Conservation (phyloP, 495 filamentous ascomycete species). For the Penicillium fimorum region DNA sequence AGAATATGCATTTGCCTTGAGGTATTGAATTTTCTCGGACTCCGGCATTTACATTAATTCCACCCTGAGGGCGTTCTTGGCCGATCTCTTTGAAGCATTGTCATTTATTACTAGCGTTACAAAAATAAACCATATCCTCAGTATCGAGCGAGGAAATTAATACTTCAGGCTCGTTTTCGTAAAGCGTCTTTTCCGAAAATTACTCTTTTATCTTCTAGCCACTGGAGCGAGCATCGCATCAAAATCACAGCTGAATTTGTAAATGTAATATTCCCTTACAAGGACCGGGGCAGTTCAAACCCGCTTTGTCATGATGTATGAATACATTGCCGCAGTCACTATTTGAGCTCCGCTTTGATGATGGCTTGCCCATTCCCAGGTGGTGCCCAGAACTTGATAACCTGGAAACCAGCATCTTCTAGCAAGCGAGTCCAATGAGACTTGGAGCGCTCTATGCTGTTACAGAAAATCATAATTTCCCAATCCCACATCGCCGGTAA, state of each 20-base stretch:
- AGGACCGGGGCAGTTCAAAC: too few species aligned
- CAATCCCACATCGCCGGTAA: slow-evolving; percentile 21
- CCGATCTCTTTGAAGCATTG: background rate
- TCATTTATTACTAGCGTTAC: background rate
- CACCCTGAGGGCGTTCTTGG: background rate
- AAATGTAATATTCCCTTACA: too few species aligned
- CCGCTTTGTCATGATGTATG: too few species aligned
- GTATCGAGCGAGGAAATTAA: too few species aligned
- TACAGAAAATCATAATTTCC: slow-evolving; percentile 26
- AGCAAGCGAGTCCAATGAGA: slow-evolving; percentile 23
- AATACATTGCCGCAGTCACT: background rate
- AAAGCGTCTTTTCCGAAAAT: too few species aligned
- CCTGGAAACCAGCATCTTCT: slow-evolving; percentile 22
- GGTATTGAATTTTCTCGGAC: too few species aligned
- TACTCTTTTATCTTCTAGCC: too few species aligned
- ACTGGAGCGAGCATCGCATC: too few species aligned
- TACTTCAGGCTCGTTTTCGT: too few species aligned
- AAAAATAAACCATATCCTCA: too few species aligned
- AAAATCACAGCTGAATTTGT: too few species aligned
- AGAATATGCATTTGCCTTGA: background rate
- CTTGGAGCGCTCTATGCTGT: slow-evolving; percentile 26
- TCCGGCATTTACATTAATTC: too few species aligned
- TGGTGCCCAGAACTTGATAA: slow-evolving; percentile 28
- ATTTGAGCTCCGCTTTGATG: slow-evolving; percentile 25
- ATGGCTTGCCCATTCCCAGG: slow-evolving; percentile 25